phyloP scores from a whole-genome alignment of 176 grass and related monocot genomes.

The Elaeis guineensis region DNA sequence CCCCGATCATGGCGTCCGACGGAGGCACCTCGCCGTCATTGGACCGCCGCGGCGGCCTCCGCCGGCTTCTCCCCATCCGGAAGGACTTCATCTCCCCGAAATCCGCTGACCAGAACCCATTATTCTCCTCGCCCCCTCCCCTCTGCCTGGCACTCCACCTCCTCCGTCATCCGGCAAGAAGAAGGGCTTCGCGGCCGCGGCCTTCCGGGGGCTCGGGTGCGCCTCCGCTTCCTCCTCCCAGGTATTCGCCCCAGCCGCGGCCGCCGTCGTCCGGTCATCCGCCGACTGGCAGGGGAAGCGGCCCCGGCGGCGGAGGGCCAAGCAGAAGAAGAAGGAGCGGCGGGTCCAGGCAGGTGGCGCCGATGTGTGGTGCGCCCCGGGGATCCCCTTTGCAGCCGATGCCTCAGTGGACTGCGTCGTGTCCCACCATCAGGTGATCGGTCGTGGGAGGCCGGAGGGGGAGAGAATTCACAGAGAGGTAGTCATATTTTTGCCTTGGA shows the following conservation, averaged over 20 bases:
- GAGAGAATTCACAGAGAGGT: constrained; percentile 67
- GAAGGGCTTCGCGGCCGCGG: constrained; percentile 34
- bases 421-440: constrained; percentile 36
- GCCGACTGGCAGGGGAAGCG: constrained; percentile 72
- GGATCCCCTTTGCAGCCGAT: constrained; percentile 67
- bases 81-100: not conserved
- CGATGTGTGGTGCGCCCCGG: constrained; percentile 82
- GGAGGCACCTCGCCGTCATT: not conserved
- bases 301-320: constrained; percentile 18
- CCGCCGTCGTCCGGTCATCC: constrained; percentile 29
- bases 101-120: constrained; percentile 7
- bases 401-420: constrained; percentile 89
- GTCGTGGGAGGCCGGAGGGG: constrained; percentile 22
- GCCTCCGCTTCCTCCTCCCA: constrained; percentile 32
- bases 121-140: too few relatives aligned
- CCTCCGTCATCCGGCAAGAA: constrained; percentile 3
- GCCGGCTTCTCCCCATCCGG: not conserved
- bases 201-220: constrained; percentile 70
- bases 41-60: constrained; percentile 3
- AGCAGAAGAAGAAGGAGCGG: constrained; percentile 39
- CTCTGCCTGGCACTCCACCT: constrained; percentile 9
- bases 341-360: constrained; percentile 18
- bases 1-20: not conserved
- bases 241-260: constrained; percentile 13
- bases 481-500: not conserved